Base-by-base conservation (phyloP, 2,329 filamentous ascomycete species). In the Monilinia laxa region DNA sequence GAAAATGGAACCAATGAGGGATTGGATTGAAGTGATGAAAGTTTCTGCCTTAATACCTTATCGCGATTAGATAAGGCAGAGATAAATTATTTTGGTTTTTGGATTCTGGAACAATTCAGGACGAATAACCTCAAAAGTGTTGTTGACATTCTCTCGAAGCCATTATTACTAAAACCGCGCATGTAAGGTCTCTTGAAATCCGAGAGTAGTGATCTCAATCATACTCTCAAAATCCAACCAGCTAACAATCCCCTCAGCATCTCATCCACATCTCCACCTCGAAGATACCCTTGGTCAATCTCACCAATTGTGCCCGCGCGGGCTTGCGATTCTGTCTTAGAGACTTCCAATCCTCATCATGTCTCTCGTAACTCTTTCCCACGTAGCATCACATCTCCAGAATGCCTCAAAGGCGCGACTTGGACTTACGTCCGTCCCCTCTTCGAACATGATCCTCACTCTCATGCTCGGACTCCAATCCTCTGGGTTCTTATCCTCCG, bases 381-480 rank as follows among this genome's bases (percentile, higher is more conserved):
- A 90, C 78, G 84, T 90, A 74, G 91, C 88, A 80, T 90, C 89
- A 62, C 89, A 91, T 77, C 80, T 92, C 67, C 88, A 90, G 78
- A 92, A 92, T 79, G 87, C 87, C 73, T 89, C 87, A 55, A 86
- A 86, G 74, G 88, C 87, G 16, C 87, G 88, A 4, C 82, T 92
- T 16, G 87, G 86, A 69, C 79, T 90, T 28, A 91, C 89, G 11
- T 90, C 87, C 52, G 85, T 91, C 67, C 87, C 88, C 51, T 85
- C 87, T 73, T 85, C 86, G 35, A 88, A 88, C 70, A 80, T 90
- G 68, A 86, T 90, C 77, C 85, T 90, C 72, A 82, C 80, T 47
- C 80, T 91, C 57, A 81, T 84, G 64, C 82, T 90, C 52, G 84
- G 85, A 35, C 84, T 91, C n/a, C 88, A 90, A 76, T 83, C 85